A percentile compares a stretch with the other conserved stretches of the same genome.
Conservation (phyloP, 1,284 basidiomycete species). For the Puccinia horiana region DNA sequence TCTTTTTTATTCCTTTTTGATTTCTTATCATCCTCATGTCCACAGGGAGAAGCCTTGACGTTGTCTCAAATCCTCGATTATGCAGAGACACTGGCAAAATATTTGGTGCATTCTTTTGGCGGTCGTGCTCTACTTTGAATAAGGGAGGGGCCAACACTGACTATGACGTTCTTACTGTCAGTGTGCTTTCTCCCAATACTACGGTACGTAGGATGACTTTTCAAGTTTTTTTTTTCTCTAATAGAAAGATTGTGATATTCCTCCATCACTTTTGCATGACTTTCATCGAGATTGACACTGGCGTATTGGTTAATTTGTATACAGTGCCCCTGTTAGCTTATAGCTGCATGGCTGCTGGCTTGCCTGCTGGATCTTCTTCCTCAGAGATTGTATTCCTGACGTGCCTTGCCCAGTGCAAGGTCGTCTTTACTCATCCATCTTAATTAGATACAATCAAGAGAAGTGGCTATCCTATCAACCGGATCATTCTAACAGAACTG, state of each 20-base stretch:
- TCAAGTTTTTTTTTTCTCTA: background rate
- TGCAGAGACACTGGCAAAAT: slow-evolving; percentile 7
- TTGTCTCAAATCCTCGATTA: background rate
- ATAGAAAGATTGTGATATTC: background rate
- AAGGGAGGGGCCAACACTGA: background rate
- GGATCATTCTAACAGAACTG: slow-evolving; percentile 13
- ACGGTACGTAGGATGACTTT: too few species aligned
- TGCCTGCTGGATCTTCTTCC: slow-evolving; percentile 10
- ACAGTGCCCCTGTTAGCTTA: background rate
- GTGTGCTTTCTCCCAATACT: background rate
- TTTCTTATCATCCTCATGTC: background rate
- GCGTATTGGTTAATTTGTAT: background rate
- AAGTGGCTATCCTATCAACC: slow-evolving; percentile 19
- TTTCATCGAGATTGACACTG: background rate
- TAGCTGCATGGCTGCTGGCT: slow-evolving; percentile 29
- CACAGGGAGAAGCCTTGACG: background rate
- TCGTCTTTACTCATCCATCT: slow-evolving; percentile 17
- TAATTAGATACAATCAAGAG: background rate
- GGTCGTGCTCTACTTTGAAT: slow-evolving; percentile 18
- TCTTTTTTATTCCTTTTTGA: too few species aligned
- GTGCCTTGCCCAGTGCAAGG: slow-evolving; percentile 20
- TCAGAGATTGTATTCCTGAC: slow-evolving; percentile 7
- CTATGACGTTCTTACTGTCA: background rate
- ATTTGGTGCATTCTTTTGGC: background rate
- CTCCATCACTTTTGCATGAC: background rate